phyloP scores from a whole-genome alignment of 2,329 filamentous ascomycete genomes.

The Chrysosporium keratinophilum region DNA sequence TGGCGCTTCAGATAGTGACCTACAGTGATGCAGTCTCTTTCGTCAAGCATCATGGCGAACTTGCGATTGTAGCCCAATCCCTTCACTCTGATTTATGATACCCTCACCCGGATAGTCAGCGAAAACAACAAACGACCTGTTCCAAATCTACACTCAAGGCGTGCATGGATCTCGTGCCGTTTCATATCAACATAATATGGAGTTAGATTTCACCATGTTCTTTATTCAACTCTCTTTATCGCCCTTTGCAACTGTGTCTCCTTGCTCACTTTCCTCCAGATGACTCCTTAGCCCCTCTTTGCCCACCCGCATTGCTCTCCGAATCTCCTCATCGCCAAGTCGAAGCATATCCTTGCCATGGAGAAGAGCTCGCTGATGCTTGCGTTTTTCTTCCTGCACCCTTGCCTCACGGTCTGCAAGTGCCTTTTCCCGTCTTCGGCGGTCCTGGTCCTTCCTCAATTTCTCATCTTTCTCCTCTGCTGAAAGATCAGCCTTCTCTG shows the following conservation, averaged over 20 bases:
- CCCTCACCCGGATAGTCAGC: not conserved
- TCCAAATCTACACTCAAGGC: not conserved
- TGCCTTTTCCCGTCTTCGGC: slow-evolving; percentile 37
- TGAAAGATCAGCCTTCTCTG: slow-evolving; percentile 28
- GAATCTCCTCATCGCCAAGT: slow-evolving; percentile 37
- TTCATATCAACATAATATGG: not conserved
- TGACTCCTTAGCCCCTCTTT: slow-evolving; percentile 33
- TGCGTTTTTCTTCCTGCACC: slow-evolving; percentile 36
- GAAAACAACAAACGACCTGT: not conserved
- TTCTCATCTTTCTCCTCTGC: slow-evolving; percentile 31
- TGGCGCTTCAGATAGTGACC: slow-evolving; percentile 29
- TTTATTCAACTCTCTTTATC: not conserved
- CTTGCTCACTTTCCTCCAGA: not conserved
- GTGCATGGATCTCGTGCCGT: not conserved
- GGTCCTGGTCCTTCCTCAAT: slow-evolving; percentile 30
- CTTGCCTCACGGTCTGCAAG: slow-evolving; percentile 35
- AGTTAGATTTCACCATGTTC: not conserved
- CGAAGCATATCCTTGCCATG: slow-evolving; percentile 34
- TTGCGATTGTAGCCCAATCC: not conserved
- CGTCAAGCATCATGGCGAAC: not conserved
- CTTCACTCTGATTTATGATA: slow-evolving; percentile 9
- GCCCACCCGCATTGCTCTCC: slow-evolving; percentile 35
- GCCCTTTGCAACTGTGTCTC: not conserved
- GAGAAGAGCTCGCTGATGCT: slow-evolving; percentile 30
- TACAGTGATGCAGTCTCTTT: too few species aligned